Base-by-base conservation (phyloP, 1,284 basidiomycete genomes). In the Malassezia sp. region DNA sequence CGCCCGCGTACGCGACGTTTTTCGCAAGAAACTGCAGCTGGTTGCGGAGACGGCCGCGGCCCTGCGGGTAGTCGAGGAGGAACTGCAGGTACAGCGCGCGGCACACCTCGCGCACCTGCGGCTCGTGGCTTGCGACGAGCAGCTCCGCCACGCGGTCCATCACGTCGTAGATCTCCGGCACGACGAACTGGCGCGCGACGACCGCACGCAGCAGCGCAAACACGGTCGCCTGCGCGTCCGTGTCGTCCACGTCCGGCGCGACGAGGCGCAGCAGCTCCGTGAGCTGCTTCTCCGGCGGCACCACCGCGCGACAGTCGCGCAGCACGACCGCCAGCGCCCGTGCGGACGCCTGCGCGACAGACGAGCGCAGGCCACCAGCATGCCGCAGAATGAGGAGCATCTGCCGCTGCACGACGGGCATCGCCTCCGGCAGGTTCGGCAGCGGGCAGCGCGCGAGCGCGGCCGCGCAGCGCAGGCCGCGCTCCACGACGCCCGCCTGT, bases 41-140 rank as follows among this genome's bases (percentile, higher is more conserved):
- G 40, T 81, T 83, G 52, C 80, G 81, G 10, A 97, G 76, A 2
- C 91, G 80, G 1, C 84, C 85, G 60, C 87, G 85, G 28, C 93
- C 93, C 70, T 97, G 93, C 1, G 93, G 93, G 63, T 97, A 99
- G 63, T 99, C 91, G 30, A 97, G 79, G 48, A 97, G 75, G 77
- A 99, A 99, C 64, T 93, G 87, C 33, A 97, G 78, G 30, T 91
- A 78, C 24, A 89, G 80, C 30, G 83, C 80, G 18, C 93, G 82
- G 60, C 86, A 91, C 1, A 85, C 79, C 64, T 93, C 90, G 63
- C 90, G 88, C 7, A 93, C 88, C 57, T 86, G 83, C 0, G 80
- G 72, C 10, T 86, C 86, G 71, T 97, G 91, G 59, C 80, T 89
- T 8, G 88, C 93, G 31, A 99, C 87, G 76, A 95, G 82, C 62